Evolutionary conservation across 108 stramenopile genomes (phyloP).

Genomic region (Tribonema minus): DNA sequence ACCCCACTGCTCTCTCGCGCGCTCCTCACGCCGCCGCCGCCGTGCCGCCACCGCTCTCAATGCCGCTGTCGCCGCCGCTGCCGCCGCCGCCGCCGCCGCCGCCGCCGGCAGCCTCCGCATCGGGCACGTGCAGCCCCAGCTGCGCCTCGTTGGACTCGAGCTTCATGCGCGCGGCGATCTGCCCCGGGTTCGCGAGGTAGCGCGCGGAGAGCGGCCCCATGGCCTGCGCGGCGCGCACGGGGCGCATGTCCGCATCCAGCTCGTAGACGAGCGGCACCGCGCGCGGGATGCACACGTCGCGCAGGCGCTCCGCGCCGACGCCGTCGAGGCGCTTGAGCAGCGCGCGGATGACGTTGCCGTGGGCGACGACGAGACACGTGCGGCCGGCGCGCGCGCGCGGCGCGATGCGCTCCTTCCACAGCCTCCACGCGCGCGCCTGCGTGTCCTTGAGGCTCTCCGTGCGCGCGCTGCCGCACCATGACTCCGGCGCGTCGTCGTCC

Average conservation of each 20-base stretch:
- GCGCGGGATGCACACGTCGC: conserved; percentile 82
- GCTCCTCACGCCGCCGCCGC: too few relatives aligned
- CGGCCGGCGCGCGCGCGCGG: conserved; percentile 82
- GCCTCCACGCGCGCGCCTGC: conserved; percentile 78
- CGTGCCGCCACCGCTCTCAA: too few relatives aligned
- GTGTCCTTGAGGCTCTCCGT: conserved; percentile 82
- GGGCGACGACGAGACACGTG: conserved; percentile 86
- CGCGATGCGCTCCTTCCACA: conserved; percentile 76
- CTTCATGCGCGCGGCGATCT: conserved; percentile 17
- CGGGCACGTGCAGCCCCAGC: background rate
- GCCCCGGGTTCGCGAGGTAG: conserved; percentile 46
- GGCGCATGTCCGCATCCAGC: conserved; percentile 78
- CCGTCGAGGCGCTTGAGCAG: conserved; percentile 93
- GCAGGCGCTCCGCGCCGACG: conserved; percentile 79
- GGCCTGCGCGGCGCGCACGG: conserved; percentile 66
- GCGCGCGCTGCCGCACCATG: conserved; percentile 51
- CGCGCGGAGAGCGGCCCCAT: conserved; percentile 41
- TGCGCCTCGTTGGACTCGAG: conserved; percentile 2
- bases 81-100: too few relatives aligned
- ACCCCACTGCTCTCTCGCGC: too few relatives aligned
- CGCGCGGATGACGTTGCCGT: conserved; percentile 94
- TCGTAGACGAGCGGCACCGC: conserved; percentile 57
- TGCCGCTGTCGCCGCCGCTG: too few relatives aligned
- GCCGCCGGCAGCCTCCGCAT: background rate
- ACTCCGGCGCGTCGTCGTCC: conserved; percentile 61